Base-by-base conservation (phyloP, 495 filamentous ascomycete species). In the Hypoxylon crocopeplum region DNA sequence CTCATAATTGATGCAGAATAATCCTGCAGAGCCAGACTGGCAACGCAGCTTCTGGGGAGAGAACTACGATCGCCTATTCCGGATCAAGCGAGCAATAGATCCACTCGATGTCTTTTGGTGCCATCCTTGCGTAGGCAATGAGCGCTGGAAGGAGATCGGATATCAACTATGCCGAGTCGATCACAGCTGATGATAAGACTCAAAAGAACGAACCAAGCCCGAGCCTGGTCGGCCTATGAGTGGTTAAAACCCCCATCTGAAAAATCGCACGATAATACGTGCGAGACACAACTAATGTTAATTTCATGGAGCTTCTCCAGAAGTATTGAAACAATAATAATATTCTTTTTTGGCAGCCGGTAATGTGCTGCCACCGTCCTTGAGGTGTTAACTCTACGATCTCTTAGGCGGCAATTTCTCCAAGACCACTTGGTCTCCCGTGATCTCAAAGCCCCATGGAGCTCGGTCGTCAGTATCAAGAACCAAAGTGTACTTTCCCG, bases 41-140 rank as follows among this genome's bases (percentile, higher is more conserved):
- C 71, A 77, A 45, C 57, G 64, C n/a, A 67, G 69, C 5, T 82
- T 83, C 66, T 86, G 74, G 69, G 84, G 83, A 2, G 37, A 62
- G 0, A 79, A 82, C 27, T 85, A 84, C 59, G 56, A 59, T 2
- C 66, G 72, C 10, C 64, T 84, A 51, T 39, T 67, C 5, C 25
- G 32, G 15, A 82, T 84, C 50, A 85, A 86, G 64, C 66, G 74
- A 37, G 72, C 72, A 39, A 76, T 83, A 12, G 86, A 90, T 69
- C 85, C 86, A 0, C 47, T 75, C 7, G 75, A 80, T 37, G 68
- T 87, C 2, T 79, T 88, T 33, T 88, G 84, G 74, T 86, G 78
- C 33, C 66, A 61, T 11, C 80, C 80, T 1, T 85, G 80, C 16
- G 85, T 88, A 2, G 85, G 86, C 2, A 84, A 81, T 52, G 86